Evolutionary conservation across 2,329 filamentous ascomycete species (phyloP).

Genomic region (Penicillium sp.): DNA sequence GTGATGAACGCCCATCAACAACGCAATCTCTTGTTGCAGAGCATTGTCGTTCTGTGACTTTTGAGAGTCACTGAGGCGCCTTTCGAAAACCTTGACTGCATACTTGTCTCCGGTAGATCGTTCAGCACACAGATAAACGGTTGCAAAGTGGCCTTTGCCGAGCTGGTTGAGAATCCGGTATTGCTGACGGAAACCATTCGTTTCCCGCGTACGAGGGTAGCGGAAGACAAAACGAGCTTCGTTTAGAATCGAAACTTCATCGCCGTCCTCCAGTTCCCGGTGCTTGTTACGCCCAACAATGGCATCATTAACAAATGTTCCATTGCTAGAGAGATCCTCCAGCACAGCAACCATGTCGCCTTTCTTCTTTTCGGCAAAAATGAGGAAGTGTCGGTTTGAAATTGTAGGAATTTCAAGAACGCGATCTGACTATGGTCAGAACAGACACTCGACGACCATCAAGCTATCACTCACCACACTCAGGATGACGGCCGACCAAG

Average conservation of each 20-base stretch:
- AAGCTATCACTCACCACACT: slow-evolving; percentile 70
- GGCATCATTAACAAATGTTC: slow-evolving; percentile 92
- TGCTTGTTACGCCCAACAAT: slow-evolving; percentile 89
- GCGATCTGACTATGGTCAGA: slow-evolving; percentile 56
- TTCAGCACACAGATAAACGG: slow-evolving; percentile 88
- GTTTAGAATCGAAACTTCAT: slow-evolving; percentile 85
- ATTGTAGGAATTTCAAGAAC: slow-evolving; percentile 74
- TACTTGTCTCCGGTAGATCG: slow-evolving; percentile 77
- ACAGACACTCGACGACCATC: background rate
- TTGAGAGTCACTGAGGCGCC: slow-evolving; percentile 77
- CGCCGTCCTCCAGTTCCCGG: slow-evolving; percentile 81
- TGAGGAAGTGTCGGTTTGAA: slow-evolving; percentile 70
- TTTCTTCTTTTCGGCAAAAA: slow-evolving; percentile 57
- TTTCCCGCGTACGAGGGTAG: slow-evolving; percentile 73
- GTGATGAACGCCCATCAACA: slow-evolving; percentile 96
- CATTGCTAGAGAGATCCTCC: slow-evolving; percentile 93
- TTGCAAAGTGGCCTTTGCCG: slow-evolving; percentile 92
- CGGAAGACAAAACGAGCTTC: slow-evolving; percentile 87
- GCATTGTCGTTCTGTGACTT: slow-evolving; percentile 74
- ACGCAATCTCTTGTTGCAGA: slow-evolving; percentile 91
- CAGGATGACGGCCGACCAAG: slow-evolving; percentile 85
- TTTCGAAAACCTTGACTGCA: slow-evolving; percentile 94
- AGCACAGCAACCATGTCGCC: slow-evolving; percentile 68
- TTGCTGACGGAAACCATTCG: slow-evolving; percentile 79
- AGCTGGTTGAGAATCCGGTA: slow-evolving; percentile 82